Conservation (phyloP, 148 eudicot genomes). For the Amaranthus hypochondriacus region DNA sequence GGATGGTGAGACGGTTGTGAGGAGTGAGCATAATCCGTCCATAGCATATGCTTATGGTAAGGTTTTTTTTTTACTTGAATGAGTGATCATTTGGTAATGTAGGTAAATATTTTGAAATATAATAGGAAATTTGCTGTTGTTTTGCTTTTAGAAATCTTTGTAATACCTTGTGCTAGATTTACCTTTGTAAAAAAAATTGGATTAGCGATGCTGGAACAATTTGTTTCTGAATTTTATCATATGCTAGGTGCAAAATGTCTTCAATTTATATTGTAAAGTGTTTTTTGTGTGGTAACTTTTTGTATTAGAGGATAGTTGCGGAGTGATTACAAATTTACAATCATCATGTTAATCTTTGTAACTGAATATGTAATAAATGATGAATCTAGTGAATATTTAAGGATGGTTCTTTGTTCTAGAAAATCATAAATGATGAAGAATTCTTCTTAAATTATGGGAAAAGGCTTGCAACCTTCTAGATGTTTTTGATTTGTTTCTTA, state of each 20-base stretch:
- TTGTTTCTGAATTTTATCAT: neutral
- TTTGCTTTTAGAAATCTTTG: neutral
- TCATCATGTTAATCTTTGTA: neutral
- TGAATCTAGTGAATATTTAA: neutral
- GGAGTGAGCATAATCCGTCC: slow-evolving; percentile 75
- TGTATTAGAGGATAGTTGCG: neutral
- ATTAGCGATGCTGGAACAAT: neutral
- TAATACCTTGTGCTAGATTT: neutral
- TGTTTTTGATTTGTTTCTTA: neutral
- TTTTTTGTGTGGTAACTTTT: neutral
- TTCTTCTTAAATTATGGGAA: neutral
- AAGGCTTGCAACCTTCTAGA: neutral
- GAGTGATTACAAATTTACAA: neutral
- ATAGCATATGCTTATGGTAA: slow-evolving; percentile 96
- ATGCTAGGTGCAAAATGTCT: neutral
- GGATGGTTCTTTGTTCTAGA: neutral
- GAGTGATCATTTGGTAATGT: neutral
- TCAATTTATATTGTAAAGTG: neutral
- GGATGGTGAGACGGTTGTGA: slow-evolving; percentile 87
- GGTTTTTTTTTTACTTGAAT: slow-evolving; percentile 4
- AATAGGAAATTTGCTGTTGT: neutral
- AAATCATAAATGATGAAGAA: neutral
- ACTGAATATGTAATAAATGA: neutral
- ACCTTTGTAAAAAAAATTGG: neutral
- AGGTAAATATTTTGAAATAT: neutral